These are phyloP conservation scores for Talaromyces liani DNA, from an alignment of 495 filamentous ascomycete species.

Conservation along the genomic window DNA sequence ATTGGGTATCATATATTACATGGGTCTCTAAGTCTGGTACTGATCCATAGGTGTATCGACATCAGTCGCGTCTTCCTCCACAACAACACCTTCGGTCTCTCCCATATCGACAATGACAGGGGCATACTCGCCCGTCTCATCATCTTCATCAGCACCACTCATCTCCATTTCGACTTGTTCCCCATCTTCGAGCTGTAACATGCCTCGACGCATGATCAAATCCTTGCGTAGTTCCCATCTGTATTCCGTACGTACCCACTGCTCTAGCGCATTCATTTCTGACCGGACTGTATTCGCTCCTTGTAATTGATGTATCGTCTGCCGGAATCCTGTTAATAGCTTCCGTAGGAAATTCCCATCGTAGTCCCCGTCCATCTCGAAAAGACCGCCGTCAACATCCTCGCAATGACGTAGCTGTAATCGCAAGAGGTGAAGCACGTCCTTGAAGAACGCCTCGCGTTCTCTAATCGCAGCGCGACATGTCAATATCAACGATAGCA, in stretches of 20 bases:
- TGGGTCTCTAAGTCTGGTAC: not conserved
- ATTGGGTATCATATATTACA: not conserved
- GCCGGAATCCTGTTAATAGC: slow-evolving; percentile 46
- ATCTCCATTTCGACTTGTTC: slow-evolving; percentile 75
- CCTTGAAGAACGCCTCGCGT: slow-evolving; percentile 49
- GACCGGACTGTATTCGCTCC: slow-evolving; percentile 32
- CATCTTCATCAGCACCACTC: slow-evolving; percentile 66
- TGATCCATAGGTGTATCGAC: slow-evolving; percentile 6
- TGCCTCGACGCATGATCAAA: slow-evolving; percentile 52
- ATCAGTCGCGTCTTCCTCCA: not conserved
- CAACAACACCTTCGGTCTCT: not conserved
- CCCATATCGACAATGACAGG: slow-evolving; percentile 71
- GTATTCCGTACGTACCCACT: slow-evolving; percentile 46
- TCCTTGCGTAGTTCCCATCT: slow-evolving; percentile 59
- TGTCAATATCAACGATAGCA: slow-evolving; percentile 65
- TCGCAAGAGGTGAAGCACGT: slow-evolving; percentile 54
- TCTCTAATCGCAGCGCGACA: slow-evolving; percentile 51
- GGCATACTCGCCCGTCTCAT: slow-evolving; percentile 80
- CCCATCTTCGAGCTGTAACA: slow-evolving; percentile 70
- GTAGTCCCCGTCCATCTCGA: slow-evolving; percentile 44
- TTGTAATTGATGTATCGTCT: slow-evolving; percentile 29
- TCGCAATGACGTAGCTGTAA: slow-evolving; percentile 66
- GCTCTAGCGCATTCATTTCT: slow-evolving; percentile 50
- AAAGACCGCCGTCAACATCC: slow-evolving; percentile 55
- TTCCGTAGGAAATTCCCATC: slow-evolving; percentile 48